Evolutionary conservation across 805 yeast species (phyloP), one percentile per base, ranked within the genome.

Genomic region (Starmerella bombi): DNA sequence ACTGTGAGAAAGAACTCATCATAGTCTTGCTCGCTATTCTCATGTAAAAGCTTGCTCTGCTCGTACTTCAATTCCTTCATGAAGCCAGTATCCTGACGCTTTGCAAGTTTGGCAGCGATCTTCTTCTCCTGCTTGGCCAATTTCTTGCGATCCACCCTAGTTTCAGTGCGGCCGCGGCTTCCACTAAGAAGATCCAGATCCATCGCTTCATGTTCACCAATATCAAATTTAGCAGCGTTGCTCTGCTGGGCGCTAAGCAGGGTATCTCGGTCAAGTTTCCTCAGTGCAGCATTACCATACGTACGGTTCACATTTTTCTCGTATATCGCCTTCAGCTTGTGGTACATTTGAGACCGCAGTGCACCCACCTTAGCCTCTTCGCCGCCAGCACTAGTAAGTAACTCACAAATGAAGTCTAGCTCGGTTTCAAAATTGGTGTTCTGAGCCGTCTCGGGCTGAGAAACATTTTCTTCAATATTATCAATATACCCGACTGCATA

Each of bases 71-170:
- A 59, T 25, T 53, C 57, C 43, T 48, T 44, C 57, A 53, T 53
- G 43, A 52, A 52, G 5, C 56, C 54, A n/a, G 38, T 37, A 48
- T 52, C 40, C 51, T 55, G 51, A 51, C 85, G 72, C 67, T 88
- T 88, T 31, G 95, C 96, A 46, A 91, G 88, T 65, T 91, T 91
- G 58, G 93, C 88, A 18, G 95, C 96, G 58, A 91, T 86, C 68
- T 91, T 91, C 55, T 85, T 75, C 66, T 91, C 99, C 43, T 95
- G 98, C 62, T 88, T 91, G 58, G 86, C 95, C 54, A 91, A 75
- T 62, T 91, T 91, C 75, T 85, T 86, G 69, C 80, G 80, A 61
- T 91, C 98, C 32, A 91, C 99, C 56, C 93, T 74, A 34, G 93
- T 77, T 60, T 91, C 97, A 66, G 85, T 80, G 51, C 79, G 76